Evolutionary conservation across 164 flowering plant species (phyloP).

Genomic region (Piper betle): DNA sequence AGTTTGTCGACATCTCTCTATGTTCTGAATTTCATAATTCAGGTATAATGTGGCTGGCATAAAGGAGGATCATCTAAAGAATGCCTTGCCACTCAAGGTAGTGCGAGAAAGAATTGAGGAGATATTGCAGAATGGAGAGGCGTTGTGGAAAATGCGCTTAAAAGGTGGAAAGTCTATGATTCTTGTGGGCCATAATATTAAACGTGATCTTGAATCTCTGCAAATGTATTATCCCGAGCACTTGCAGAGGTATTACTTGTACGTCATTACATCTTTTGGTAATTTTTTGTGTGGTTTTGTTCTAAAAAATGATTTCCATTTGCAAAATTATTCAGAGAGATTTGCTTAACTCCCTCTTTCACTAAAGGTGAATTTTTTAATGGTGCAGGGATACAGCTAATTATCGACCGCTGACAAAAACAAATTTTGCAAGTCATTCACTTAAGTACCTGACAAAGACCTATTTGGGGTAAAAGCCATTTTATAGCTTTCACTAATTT

Average conservation of each 20-base stretch:
- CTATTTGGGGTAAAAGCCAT: slow-evolving; percentile 52
- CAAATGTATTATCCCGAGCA: slow-evolving; percentile 40
- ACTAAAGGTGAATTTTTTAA: slow-evolving; percentile 1
- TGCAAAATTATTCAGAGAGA: background rate
- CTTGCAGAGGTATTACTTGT: slow-evolving; percentile 18
- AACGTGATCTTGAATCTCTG: slow-evolving; percentile 53
- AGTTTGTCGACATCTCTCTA: no score
- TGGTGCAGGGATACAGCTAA: slow-evolving; percentile 60
- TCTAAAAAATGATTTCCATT: background rate
- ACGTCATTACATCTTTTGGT: no score
- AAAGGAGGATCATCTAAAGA: slow-evolving; percentile 39
- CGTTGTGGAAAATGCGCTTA: slow-evolving; percentile 27
- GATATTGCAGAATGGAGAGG: slow-evolving; percentile 56
- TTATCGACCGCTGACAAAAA: slow-evolving; percentile 62
- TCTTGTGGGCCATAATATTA: slow-evolving; percentile 59
- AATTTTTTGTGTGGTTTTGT: no score
- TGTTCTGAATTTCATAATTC: background rate
- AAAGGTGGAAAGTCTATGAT: slow-evolving; percentile 50
- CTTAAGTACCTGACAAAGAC: slow-evolving; percentile 58
- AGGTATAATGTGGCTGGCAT: slow-evolving; percentile 66
- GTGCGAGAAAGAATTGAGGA: slow-evolving; percentile 36
- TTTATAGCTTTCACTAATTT: background rate
- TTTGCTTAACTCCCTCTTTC: background rate
- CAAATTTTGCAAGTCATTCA: slow-evolving; percentile 59
- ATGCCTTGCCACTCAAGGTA: slow-evolving; percentile 54